phyloP scores from a whole-genome alignment of 192 early-diverging fungal genomes.

The Coemansia aciculifera region DNA sequence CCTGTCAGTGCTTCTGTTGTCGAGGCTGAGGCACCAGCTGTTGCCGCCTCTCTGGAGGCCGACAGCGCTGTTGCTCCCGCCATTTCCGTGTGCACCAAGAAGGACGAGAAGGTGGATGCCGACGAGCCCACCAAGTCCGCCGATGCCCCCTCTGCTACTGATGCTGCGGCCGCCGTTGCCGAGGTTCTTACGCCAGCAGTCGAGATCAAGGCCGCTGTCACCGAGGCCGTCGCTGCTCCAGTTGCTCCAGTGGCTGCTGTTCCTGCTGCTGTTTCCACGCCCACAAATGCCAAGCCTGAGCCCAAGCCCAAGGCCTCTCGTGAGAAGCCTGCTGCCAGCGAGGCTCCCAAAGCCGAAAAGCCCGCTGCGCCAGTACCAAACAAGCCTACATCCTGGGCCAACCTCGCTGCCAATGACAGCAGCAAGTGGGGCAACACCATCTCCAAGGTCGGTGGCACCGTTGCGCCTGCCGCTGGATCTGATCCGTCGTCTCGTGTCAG shows the following conservation, averaged over 20 bases:
- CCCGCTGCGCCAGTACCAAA: slow-evolving; percentile 38
- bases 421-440: slow-evolving; percentile 60
- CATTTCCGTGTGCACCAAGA: slow-evolving; percentile 34
- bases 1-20: slow-evolving; percentile 13
- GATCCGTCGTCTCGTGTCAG: slow-evolving; percentile 33
- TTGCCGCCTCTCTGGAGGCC: slow-evolving; percentile 2
- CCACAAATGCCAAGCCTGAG: slow-evolving; percentile 27
- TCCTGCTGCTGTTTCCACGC: slow-evolving; percentile 3
- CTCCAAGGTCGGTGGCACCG: slow-evolving; percentile 57
- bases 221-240: slow-evolving; percentile 10
- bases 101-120: slow-evolving; percentile 45
- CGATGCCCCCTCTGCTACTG: slow-evolving; percentile 24
- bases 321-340: slow-evolving; percentile 38
- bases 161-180: slow-evolving; percentile 23
- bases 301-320: slow-evolving; percentile 44
- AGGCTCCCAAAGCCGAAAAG: slow-evolving; percentile 23
- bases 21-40: slow-evolving; percentile 11
- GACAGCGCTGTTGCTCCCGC: slow-evolving; percentile 16
- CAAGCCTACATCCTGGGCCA: slow-evolving; percentile 79
- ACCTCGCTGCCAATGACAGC: slow-evolving; percentile 62
- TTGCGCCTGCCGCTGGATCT: slow-evolving; percentile 48
- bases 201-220: slow-evolving; percentile 20
- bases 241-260: slow-evolving; percentile 1
- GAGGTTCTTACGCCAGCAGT: slow-evolving; percentile 24
- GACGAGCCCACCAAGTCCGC: slow-evolving; percentile 28